Conservation (phyloP, 371 early-diverging fungal species). For the Lichtheimia ramosa region DNA sequence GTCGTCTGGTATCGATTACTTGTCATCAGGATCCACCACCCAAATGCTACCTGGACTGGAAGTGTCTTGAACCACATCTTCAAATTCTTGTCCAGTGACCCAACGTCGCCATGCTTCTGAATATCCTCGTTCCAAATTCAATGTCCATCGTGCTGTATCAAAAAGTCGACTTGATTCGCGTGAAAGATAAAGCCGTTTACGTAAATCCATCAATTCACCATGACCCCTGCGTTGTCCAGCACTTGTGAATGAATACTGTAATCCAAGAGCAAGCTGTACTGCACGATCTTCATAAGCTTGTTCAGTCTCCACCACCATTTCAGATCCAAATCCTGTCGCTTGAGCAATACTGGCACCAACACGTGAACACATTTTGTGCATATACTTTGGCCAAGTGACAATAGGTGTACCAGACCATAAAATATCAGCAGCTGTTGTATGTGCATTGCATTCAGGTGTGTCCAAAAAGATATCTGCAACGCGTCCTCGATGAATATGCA, state of each 20-base stretch:
- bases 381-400: conserved; percentile 85
- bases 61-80: conserved; percentile 27
- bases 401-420: conserved; percentile 94
- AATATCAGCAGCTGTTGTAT: conserved; percentile 94
- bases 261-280: conserved; percentile 62
- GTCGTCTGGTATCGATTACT: background rate
- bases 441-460: conserved; percentile 94
- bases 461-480: conserved; percentile 91
- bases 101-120: conserved; percentile 79
- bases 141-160: conserved; percentile 88
- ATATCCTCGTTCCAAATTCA: conserved; percentile 78
- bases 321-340: conserved; percentile 82
- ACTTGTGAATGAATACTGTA: conserved; percentile 49
- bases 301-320: conserved; percentile 80
- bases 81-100: conserved; percentile 66
- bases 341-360: conserved; percentile 88
- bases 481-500: conserved; percentile 94
- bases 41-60: conserved; percentile 39
- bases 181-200: conserved; percentile 72
- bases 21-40: conserved; percentile 46
- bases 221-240: conserved; percentile 50
- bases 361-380: conserved; percentile 89
- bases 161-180: conserved; percentile 80
- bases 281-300: conserved; percentile 81
- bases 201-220: conserved; percentile 68